phyloP scores from a whole-genome alignment of 1,284 basidiomycete genomes.

The Rhizopogon parksii region DNA sequence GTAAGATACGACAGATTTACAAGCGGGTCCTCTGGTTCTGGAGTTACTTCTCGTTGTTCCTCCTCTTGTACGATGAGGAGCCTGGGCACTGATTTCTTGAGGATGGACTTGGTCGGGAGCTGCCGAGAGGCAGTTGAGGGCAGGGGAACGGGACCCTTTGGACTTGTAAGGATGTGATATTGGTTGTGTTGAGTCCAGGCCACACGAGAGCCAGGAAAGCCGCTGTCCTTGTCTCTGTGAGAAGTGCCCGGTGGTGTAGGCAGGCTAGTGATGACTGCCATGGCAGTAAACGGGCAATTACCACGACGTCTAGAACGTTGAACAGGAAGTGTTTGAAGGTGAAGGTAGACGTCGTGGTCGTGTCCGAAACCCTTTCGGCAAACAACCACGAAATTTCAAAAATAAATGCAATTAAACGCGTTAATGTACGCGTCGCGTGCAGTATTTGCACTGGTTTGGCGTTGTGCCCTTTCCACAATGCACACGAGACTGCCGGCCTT shows the following conservation, averaged over 20 bases:
- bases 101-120: slow-evolving; percentile 52
- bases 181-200: slow-evolving; percentile 54
- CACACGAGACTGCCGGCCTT: too few species aligned
- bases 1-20: slow-evolving; percentile 55
- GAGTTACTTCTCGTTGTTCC: slow-evolving; percentile 53
- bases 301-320: slow-evolving; percentile 12
- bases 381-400: slow-evolving; percentile 18
- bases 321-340: neutral
- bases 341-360: slow-evolving; percentile 19
- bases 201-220: slow-evolving; percentile 38
- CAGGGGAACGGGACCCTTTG: slow-evolving; percentile 23
- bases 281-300: neutral
- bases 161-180: slow-evolving; percentile 41
- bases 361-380: slow-evolving; percentile 6
- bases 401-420: slow-evolving; percentile 32
- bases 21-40: slow-evolving; percentile 64
- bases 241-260: slow-evolving; percentile 60
- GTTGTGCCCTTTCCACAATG: too few species aligned
- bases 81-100: slow-evolving; percentile 43
- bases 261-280: slow-evolving; percentile 35
- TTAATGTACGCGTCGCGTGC: slow-evolving; percentile 31
- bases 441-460: slow-evolving; percentile 24
- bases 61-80: slow-evolving; percentile 35
- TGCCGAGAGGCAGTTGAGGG: slow-evolving; percentile 32
- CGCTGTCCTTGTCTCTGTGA: slow-evolving; percentile 48